phyloP scores from a whole-genome alignment of 257 asterid species.

The Oldenlandia corymbosa region DNA sequence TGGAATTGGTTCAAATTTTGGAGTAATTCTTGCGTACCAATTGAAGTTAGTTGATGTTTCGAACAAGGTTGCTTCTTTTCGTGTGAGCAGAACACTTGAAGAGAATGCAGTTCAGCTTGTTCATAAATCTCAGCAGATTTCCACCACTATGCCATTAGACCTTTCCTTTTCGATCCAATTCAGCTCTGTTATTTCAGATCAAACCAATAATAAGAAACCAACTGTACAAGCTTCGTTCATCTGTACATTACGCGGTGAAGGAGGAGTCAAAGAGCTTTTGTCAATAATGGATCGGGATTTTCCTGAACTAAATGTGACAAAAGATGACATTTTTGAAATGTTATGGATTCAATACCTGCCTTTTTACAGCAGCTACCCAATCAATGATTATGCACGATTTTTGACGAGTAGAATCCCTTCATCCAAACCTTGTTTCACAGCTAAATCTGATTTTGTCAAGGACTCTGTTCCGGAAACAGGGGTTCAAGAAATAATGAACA shows the following conservation, averaged over 20 bases:
- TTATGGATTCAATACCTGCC: neutral
- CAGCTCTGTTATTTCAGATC: neutral
- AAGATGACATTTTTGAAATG: neutral
- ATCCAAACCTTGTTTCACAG: neutral
- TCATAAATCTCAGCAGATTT: neutral
- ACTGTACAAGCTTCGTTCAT: conserved; percentile 1
- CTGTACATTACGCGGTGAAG: neutral
- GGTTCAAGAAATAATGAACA: neutral
- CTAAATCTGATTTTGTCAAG: neutral
- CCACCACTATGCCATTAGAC: neutral
- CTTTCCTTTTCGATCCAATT: neutral
- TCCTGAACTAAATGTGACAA: neutral
- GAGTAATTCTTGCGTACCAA: neutral
- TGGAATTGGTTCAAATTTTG: conserved; percentile 5
- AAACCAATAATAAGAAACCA: neutral
- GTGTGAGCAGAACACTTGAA: conserved; percentile 4
- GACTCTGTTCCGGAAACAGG: neutral
- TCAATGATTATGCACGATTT: neutral
- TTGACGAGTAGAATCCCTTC: neutral
- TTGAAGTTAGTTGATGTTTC: conserved; percentile 1
- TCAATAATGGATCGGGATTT: neutral
- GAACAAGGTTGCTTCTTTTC: neutral
- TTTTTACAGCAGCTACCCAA: neutral
- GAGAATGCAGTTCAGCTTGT: conserved; percentile 1
- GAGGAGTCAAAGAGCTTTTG: neutral